These are phyloP conservation scores for Aphanoascus verrucosus DNA, from an alignment of 2,329 filamentous ascomycete genomes.

Conservation along the genomic window DNA sequence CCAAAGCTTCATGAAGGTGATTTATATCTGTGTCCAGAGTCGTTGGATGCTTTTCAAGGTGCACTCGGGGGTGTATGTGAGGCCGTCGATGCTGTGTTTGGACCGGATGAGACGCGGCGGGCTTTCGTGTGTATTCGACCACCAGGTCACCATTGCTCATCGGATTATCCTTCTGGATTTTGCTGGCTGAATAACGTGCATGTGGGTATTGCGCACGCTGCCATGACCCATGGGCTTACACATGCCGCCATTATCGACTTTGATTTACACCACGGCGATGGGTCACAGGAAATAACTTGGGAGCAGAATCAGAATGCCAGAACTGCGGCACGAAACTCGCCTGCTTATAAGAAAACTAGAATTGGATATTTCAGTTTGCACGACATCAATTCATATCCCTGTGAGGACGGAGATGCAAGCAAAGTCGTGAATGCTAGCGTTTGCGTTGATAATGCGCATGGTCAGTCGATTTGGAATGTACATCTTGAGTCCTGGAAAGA, in stretches of 20 bases:
- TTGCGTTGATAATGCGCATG: constrained; percentile 88
- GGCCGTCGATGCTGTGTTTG: constrained; percentile 77
- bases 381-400: constrained; percentile 97
- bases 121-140: constrained; percentile 90
- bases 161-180: constrained; percentile 81
- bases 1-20: constrained; percentile 71
- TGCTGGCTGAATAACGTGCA: constrained; percentile 99
- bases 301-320: constrained; percentile 65
- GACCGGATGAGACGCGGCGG: constrained; percentile 51
- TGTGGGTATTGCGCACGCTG: constrained; percentile 85
- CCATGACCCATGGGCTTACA: constrained; percentile 71
- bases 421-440: constrained; percentile 91
- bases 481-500: constrained; percentile 82
- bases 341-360: constrained; percentile 67
- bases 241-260: constrained; percentile 92
- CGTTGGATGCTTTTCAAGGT: constrained; percentile 76
- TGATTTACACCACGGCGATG: constrained; percentile 84
- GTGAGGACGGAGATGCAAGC: constrained; percentile 82
- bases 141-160: constrained; percentile 90
- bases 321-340: constrained; percentile 56
- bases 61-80: constrained; percentile 89
- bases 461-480: constrained; percentile 91
- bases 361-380: constrained; percentile 96
- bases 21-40: constrained; percentile 80
- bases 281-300: constrained; percentile 93